Evolutionary conservation across 306 rosid species (phyloP).

Genomic region (Oemleria cerasiformis): DNA sequence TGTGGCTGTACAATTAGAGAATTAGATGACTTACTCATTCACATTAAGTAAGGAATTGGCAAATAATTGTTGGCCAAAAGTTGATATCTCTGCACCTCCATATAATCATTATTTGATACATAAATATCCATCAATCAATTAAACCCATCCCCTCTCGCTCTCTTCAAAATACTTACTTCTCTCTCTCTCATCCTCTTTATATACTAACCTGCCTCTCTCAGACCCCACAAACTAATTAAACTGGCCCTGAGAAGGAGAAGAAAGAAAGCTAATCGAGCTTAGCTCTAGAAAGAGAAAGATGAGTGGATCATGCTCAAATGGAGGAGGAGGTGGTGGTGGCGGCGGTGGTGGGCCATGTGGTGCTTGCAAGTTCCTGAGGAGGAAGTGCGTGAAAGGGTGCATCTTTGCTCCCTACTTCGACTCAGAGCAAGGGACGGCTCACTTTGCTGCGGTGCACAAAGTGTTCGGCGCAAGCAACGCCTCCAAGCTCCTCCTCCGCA

Average conservation of each 20-base stretch:
- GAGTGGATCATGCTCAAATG: conserved; percentile 28
- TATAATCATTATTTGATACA: background rate
- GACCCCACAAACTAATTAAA: conserved; percentile 34
- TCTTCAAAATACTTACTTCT: background rate
- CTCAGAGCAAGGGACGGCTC: conserved; percentile 74
- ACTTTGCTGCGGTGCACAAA: conserved; percentile 91
- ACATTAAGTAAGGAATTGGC: too few species aligned
- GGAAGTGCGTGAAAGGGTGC: conserved; percentile 83
- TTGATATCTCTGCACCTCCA: too few species aligned
- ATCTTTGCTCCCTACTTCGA: conserved; percentile 88
- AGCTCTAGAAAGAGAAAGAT: background rate
- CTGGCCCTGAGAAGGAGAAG: conserved; percentile 16
- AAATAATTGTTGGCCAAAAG: too few species aligned
- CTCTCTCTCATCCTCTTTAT: background rate
- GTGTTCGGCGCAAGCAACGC: conserved; percentile 98
- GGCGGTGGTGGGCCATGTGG: conserved; percentile 74
- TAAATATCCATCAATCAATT: background rate
- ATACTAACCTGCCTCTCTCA: conserved; percentile 2
- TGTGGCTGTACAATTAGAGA: background rate
- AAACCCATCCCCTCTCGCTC: background rate
- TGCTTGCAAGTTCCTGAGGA: conserved; percentile 82
- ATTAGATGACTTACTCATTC: too few species aligned
- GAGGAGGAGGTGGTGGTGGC: conserved; percentile 23
- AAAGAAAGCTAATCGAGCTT: conserved; percentile 15
- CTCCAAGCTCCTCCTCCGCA: conserved; percentile 65